Evolutionary conservation across 2,329 filamentous ascomycete species (phyloP).

Genomic region (Penicillium rolfsii): DNA sequence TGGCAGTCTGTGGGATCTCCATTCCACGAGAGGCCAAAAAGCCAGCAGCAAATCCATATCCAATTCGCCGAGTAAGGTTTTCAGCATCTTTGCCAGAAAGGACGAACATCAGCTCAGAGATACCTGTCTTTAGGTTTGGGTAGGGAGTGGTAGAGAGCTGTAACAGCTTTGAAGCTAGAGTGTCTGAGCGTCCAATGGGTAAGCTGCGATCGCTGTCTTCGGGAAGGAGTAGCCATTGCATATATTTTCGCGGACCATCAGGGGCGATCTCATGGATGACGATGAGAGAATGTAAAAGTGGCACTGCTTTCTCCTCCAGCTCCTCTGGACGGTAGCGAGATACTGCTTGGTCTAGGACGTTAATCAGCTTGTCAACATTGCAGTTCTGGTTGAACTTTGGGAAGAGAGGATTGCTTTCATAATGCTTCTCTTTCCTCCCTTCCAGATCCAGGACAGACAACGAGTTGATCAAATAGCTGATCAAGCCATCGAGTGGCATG

Average conservation of each 20-base stretch:
- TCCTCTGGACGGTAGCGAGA: conserved; percentile 66
- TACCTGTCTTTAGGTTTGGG: conserved; percentile 71
- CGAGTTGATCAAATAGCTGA: conserved; percentile 75
- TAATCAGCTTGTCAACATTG: conserved; percentile 67
- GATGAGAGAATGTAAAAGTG: conserved; percentile 74
- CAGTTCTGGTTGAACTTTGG: conserved; percentile 63
- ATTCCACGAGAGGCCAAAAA: conserved; percentile 86
- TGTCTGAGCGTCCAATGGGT: conserved; percentile 75
- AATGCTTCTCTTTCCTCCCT: conserved; percentile 52
- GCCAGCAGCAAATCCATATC: conserved; percentile 90
- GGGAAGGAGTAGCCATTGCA: conserved; percentile 73
- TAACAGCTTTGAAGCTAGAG: conserved; percentile 75
- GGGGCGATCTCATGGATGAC: conserved; percentile 72
- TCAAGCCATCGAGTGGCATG: conserved; percentile 73
- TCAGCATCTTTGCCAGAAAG: conserved; percentile 79
- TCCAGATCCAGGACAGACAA: conserved; percentile 77
- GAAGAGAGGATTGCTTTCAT: conserved; percentile 62
- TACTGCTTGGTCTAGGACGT: conserved; percentile 70
- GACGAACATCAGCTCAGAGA: conserved; percentile 82
- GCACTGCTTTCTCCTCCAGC: conserved; percentile 72
- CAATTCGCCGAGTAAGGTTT: conserved; percentile 85
- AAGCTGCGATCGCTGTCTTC: conserved; percentile 73
- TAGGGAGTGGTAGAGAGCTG: conserved; percentile 76
- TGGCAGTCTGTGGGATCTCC: conserved; percentile 68
- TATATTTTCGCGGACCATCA: conserved; percentile 60